Conservation (phyloP, 208 protist species). For the Jaenimonas drosophilae region DNA sequence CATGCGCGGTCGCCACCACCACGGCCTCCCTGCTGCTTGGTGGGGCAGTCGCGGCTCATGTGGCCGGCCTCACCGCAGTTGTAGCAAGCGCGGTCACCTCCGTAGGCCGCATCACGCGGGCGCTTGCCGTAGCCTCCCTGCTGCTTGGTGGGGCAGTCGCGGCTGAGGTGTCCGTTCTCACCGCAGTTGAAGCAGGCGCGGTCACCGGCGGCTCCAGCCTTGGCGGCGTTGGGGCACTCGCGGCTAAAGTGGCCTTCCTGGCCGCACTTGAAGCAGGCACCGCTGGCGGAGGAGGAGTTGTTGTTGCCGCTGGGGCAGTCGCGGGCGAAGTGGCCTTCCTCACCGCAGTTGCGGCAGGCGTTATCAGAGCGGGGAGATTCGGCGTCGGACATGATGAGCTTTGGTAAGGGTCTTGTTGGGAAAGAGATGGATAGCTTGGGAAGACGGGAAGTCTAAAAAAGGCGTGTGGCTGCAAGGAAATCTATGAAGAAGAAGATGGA, state of each 20-base stretch:
- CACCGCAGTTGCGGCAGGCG: slow-evolving; percentile 67
- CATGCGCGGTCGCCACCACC: slow-evolving; percentile 2
- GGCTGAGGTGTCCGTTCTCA: slow-evolving; percentile 24
- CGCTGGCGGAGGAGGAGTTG: slow-evolving; percentile 16
- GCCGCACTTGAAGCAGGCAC: slow-evolving; percentile 77
- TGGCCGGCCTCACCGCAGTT: slow-evolving; percentile 79
- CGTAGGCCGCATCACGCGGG: slow-evolving; percentile 10
- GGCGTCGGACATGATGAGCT: slow-evolving; percentile 21
- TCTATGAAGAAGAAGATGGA: too few relatives aligned
- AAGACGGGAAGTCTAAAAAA: too few relatives aligned
- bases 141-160: slow-evolving; percentile 17
- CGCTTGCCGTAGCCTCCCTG: slow-evolving; percentile 18
- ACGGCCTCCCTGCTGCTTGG: slow-evolving; percentile 12
- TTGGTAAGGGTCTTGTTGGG: too few relatives aligned
- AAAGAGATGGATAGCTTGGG: too few relatives aligned
- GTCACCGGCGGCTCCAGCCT: slow-evolving; percentile 25
- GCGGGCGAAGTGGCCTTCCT: slow-evolving; percentile 76
- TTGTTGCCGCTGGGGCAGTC: slow-evolving; percentile 50
- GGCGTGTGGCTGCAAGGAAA: too few relatives aligned
- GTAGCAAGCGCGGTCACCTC: slow-evolving; percentile 58
- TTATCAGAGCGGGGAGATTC: too few relatives aligned
- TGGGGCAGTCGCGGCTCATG: slow-evolving; percentile 40
- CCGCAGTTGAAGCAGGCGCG: slow-evolving; percentile 48
- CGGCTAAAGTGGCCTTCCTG: slow-evolving; percentile 72
- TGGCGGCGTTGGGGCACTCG: slow-evolving; percentile 73